These are phyloP conservation scores for Trebouxia gelatinosa DNA, from an alignment of 163 green algal genomes.

Conservation along the genomic window DNA sequence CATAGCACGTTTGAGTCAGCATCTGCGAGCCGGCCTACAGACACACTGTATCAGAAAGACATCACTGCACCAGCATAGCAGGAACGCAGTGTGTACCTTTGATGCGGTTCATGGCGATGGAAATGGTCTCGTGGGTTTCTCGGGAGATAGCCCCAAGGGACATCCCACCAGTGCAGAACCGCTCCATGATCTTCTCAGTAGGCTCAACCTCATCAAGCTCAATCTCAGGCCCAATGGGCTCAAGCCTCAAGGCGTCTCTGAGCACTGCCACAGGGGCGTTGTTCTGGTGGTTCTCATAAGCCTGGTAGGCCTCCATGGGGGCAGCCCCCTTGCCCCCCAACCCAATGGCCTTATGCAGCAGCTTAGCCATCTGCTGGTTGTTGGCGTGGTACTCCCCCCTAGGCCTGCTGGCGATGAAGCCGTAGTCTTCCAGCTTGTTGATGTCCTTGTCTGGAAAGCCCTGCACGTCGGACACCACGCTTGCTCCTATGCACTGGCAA, in stretches of 20 bases:
- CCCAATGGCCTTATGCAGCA: conserved; percentile 98
- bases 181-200: conserved; percentile 83
- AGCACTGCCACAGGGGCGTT: conserved; percentile 81
- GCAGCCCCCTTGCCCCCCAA: conserved; percentile 67
- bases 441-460: conserved; percentile 81
- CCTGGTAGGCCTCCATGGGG: conserved; percentile 67
- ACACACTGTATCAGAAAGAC: conserved; percentile 70
- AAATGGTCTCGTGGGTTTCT: conserved; percentile 98
- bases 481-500: too few species aligned
- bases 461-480: too few species aligned
- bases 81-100: conserved; percentile 66
- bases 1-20: not conserved
- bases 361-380: conserved; percentile 98
- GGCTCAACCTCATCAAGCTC: conserved; percentile 80
- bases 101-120: conserved; percentile 99
- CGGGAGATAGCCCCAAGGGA: conserved; percentile 95
- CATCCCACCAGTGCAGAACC: conserved; percentile 99
- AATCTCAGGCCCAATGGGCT: conserved; percentile 46
- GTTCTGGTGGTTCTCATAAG: conserved; percentile 89
- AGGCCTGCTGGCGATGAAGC: conserved; percentile 90
- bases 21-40: not conserved
- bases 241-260: conserved; percentile 90
- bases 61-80: conserved; percentile 52
- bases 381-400: conserved; percentile 94
- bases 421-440: conserved; percentile 96